Base-by-base conservation (phyloP, 2,329 filamentous ascomycete genomes). In the Thielaviopsis ethacetica region DNA sequence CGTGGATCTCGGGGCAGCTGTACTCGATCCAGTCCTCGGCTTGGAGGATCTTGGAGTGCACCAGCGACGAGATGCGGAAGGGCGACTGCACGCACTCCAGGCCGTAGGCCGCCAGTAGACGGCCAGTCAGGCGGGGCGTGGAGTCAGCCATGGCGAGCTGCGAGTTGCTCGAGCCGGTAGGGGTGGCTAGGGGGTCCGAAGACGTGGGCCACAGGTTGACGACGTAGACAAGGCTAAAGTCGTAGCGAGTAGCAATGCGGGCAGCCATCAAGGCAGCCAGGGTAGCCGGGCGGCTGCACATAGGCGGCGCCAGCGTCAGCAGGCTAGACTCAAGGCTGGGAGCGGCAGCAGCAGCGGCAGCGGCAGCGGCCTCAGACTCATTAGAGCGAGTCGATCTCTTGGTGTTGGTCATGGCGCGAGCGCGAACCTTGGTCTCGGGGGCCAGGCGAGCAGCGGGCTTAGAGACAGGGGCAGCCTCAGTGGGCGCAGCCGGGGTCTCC, bases 141-240 rank as follows among this genome's bases (percentile, higher is more conserved):
- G 61, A 60, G 27, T 60, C 62, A 19, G 56, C 44, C 13, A 58
- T 51, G 4, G 59, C 51, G 13, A 56, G 19, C 44, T 55, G 52
- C 4, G 56, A 41, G 38, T 56, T 51, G 34, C 19, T 44, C 15
- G 27, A 17, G 24, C 58, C 30, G 22, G 58, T 60, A 12, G 59
- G 55, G 49, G 56, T 58, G 24, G 53, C 47, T 47, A 59, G n/a
- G 7, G 56, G 56, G 50, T 61, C 56, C 1, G 54, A 50, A 44
- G 66, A 62, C 44, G 66, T 71, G 3, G 79, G 78, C 79, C 79
- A 81, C 15, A 82, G 68, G 62, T 78, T 81, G 62, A 81, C 75
- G 30, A 82, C 73, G 63, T 82, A 83, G 13, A 82, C 72, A 24
- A 82, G 70, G 63, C 81, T 77, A 57, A 83, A 81, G 57, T 78